These are phyloP conservation scores for Chenopodium berlandieri DNA, from an alignment of 148 eudicot species.

Conservation along the genomic window DNA sequence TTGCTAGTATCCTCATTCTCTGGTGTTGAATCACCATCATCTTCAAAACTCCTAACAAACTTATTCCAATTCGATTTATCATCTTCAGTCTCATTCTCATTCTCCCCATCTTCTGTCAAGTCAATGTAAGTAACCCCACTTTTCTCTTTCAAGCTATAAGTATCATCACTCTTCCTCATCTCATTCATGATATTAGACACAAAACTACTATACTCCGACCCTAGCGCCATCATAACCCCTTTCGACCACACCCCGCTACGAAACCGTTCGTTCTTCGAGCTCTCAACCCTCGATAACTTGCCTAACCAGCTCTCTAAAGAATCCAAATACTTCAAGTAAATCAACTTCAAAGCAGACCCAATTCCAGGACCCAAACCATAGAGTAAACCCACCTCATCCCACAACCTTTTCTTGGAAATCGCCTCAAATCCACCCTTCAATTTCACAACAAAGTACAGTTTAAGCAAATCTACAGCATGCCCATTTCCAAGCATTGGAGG, in stretches of 20 bases:
- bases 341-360: constrained; percentile 53
- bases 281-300: constrained; percentile 25
- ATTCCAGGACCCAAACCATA: constrained; percentile 44
- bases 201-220: constrained; percentile 35
- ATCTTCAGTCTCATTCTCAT: constrained; percentile 18
- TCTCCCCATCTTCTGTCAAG: neutral
- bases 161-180: constrained; percentile 35
- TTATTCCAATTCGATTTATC: constrained; percentile 19
- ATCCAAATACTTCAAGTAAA: constrained; percentile 55
- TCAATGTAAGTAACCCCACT: constrained; percentile 25
- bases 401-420: constrained; percentile 41
- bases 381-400: constrained; percentile 56
- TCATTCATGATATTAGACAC: constrained; percentile 30
- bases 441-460: constrained; percentile 52
- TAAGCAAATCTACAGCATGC: constrained; percentile 52
- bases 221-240: constrained; percentile 41
- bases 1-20: constrained; percentile 9
- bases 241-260: constrained; percentile 14
- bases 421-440: constrained; percentile 55
- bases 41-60: constrained; percentile 19
- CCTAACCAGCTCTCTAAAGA: constrained; percentile 34
- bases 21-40: constrained; percentile 18
- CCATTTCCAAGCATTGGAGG: constrained; percentile 67
- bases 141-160: constrained; percentile 40
- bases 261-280: constrained; percentile 19